Percentiles rank a stretch among this genome's conserved stretches.
Evolutionary conservation across 2,329 filamentous ascomycete genomes (phyloP).

Genomic region (Didymella exigua): DNA sequence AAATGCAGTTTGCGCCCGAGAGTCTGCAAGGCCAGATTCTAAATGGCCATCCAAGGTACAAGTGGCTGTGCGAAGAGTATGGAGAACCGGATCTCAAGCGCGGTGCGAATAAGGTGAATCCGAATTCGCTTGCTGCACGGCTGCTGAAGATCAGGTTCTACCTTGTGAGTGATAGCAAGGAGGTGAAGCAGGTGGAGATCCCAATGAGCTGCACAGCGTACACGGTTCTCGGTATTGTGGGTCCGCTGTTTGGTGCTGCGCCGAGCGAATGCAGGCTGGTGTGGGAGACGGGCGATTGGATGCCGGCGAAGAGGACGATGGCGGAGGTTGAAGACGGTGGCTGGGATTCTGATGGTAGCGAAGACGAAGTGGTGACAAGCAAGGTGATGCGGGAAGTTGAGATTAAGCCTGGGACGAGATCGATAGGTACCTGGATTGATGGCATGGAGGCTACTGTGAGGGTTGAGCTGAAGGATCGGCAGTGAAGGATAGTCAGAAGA

Average conservation of each 20-base stretch:
- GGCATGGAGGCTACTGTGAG: constrained; percentile 71
- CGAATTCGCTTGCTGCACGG: constrained; percentile 80
- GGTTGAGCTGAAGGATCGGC: constrained; percentile 60
- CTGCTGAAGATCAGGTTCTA: constrained; percentile 68
- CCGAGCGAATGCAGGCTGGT: constrained; percentile 71
- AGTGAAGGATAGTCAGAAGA: background rate
- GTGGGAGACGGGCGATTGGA: constrained; percentile 92
- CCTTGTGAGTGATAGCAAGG: constrained; percentile 19
- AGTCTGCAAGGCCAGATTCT: constrained; percentile 62
- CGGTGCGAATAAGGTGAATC: constrained; percentile 60
- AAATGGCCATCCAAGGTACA: constrained; percentile 71
- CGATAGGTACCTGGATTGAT: constrained; percentile 84
- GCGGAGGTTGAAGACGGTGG: constrained; percentile 61
- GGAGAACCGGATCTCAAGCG: constrained; percentile 71
- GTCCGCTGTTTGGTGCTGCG: constrained; percentile 68
- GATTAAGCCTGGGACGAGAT: constrained; percentile 77
- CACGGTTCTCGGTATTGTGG: constrained; percentile 77
- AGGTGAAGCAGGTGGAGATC: constrained; percentile 56
- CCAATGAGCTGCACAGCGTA: constrained; percentile 83
- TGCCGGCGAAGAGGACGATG: constrained; percentile 69
- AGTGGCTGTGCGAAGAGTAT: constrained; percentile 74
- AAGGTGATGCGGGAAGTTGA: constrained; percentile 82
- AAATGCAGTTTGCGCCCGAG: constrained; percentile 67
- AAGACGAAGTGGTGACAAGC: constrained; percentile 64
- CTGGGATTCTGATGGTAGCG: constrained; percentile 52